Percentiles rank a stretch among this genome's conserved stretches.
Evolutionary conservation across 176 grass and related monocot species (phyloP).

Genomic region (Coix lacrymajobi): DNA sequence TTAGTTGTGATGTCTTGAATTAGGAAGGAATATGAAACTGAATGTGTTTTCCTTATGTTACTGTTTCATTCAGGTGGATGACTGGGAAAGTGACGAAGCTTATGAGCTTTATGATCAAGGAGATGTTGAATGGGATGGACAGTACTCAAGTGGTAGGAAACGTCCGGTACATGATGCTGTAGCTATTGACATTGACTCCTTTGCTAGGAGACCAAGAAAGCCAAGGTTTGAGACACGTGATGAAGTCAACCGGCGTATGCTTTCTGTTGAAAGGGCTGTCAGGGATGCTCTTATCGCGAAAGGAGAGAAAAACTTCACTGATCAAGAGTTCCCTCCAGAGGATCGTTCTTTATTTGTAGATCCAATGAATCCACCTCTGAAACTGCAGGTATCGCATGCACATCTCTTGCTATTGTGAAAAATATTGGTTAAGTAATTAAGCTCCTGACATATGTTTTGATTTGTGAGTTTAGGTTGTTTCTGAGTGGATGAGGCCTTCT

Average conservation of each 20-base stretch:
- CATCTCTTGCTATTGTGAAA: slow-evolving; percentile 13
- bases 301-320: slow-evolving; percentile 83
- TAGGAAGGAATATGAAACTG: slow-evolving; percentile 17
- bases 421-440: slow-evolving; percentile 14
- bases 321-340: slow-evolving; percentile 93
- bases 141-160: slow-evolving; percentile 97
- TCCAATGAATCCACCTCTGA: slow-evolving; percentile 65
- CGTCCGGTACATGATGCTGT: slow-evolving; percentile 62
- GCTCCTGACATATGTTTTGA: slow-evolving; percentile 14
- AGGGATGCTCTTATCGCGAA: slow-evolving; percentile 83
- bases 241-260: slow-evolving; percentile 89
- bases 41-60: slow-evolving; percentile 12
- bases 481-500: slow-evolving; percentile 86
- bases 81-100: slow-evolving; percentile 93
- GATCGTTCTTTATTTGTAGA: slow-evolving; percentile 83
- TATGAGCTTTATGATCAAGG: slow-evolving; percentile 89
- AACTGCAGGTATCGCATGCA: slow-evolving; percentile 70
- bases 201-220: slow-evolving; percentile 76
- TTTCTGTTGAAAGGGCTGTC: slow-evolving; percentile 95
- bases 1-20: slow-evolving; percentile 20
- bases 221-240: slow-evolving; percentile 89
- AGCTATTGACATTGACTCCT: slow-evolving; percentile 85
- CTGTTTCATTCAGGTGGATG: slow-evolving; percentile 57
- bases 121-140: slow-evolving; percentile 98
- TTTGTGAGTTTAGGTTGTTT: slow-evolving; percentile 76